phyloP scores from a whole-genome alignment of 371 early-diverging fungal genomes.

The Haplosporangium sp. region DNA sequence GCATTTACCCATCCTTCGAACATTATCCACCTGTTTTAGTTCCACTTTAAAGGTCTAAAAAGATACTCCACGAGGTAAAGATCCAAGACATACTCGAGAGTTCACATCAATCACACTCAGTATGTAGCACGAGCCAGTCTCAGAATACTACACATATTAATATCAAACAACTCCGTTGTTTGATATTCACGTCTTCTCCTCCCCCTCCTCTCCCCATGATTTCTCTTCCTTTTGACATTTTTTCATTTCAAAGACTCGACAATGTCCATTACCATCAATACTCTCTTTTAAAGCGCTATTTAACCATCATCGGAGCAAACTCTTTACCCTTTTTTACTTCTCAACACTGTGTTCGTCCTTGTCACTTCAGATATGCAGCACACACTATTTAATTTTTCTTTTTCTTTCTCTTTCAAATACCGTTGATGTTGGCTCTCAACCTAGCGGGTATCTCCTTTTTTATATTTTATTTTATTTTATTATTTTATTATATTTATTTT shows the following conservation, averaged over 20 bases:
- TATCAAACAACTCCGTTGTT: conserved; percentile 1
- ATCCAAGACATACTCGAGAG: neutral
- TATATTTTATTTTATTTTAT: neutral
- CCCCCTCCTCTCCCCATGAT: neutral
- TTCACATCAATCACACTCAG: neutral
- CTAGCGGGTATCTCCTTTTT: neutral
- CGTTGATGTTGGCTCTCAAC: neutral
- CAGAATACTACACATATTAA: conserved; percentile 20
- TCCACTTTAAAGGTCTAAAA: neutral
- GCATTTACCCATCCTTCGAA: neutral
- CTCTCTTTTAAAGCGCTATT: neutral
- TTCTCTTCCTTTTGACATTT: neutral
- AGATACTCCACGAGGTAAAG: conserved; percentile 20
- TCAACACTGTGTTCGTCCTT: neutral
- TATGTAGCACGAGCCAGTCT: conserved; percentile 28
- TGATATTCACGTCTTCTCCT: neutral
- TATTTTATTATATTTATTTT: neutral
- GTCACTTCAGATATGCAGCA: too few species aligned
- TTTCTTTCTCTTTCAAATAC: too few species aligned
- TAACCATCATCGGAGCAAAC: conserved; percentile 21
- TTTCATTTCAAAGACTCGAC: neutral
- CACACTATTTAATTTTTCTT: too few species aligned
- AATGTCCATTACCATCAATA: neutral
- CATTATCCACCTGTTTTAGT: conserved; percentile 1
- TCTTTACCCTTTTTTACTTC: neutral